phyloP scores from a whole-genome alignment of 805 yeast genomes.

The Cyberlindnera xylosilytica region DNA sequence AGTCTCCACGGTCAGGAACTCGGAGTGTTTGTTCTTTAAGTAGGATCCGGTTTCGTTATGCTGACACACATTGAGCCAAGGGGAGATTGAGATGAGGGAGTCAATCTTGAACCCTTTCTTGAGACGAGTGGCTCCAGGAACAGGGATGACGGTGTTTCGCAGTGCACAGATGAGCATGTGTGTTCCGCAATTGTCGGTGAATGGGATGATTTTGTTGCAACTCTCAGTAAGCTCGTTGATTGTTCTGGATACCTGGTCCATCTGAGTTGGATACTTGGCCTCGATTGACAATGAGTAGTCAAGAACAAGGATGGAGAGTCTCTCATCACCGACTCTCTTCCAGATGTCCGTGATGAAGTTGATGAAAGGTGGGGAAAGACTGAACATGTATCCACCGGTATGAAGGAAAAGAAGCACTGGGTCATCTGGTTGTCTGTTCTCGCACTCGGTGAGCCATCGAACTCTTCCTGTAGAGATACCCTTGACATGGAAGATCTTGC shows the following conservation, averaged over 20 bases:
- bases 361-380: conserved; percentile 2
- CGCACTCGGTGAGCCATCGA: conserved; percentile 4
- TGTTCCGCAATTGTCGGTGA: conserved; percentile 5
- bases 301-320: conserved; percentile 2
- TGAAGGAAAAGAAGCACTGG: conserved; percentile 4
- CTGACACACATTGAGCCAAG: conserved; percentile 1
- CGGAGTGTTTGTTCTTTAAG: background rate
- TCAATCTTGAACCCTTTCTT: background rate
- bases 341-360: conserved; percentile 2
- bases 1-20: background rate
- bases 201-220: conserved; percentile 2
- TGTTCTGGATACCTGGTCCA: conserved; percentile 1
- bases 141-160: conserved; percentile 1
- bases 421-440: conserved; percentile 1
- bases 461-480: conserved; percentile 1
- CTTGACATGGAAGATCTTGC: conserved; percentile 1
- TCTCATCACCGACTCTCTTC: background rate
- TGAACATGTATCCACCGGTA: conserved; percentile 2
- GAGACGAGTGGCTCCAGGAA: background rate
- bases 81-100: conserved; percentile 1
- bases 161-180: conserved; percentile 1
- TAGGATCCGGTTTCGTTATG: conserved; percentile 1
- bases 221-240: conserved; percentile 1
- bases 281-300: conserved; percentile 3
- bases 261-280: conserved; percentile 5